Evolutionary conservation across 2,329 filamentous ascomycete species (phyloP).

Genomic region (Stenocarpella maydis): DNA sequence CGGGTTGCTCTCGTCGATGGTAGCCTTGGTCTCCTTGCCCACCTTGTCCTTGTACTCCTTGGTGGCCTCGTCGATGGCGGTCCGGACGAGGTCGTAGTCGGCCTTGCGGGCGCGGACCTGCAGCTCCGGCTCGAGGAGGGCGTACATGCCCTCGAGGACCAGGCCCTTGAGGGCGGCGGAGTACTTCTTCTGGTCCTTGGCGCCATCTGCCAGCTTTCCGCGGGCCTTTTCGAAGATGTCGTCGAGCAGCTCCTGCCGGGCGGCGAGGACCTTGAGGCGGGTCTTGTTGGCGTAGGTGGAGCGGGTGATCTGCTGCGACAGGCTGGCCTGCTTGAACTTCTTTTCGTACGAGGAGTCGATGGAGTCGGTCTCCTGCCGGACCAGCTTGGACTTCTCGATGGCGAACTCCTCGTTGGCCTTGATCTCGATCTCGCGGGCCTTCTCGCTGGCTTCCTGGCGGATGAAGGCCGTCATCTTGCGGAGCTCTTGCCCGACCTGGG

Average conservation of each 20-base stretch:
- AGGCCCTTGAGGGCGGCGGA: slow-evolving; percentile 78
- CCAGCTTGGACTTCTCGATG: slow-evolving; percentile 98
- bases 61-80: slow-evolving; percentile 78
- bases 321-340: slow-evolving; percentile 98
- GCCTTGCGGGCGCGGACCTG: slow-evolving; percentile 79
- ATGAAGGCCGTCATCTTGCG: slow-evolving; percentile 99
- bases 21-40: slow-evolving; percentile 73
- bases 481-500: slow-evolving; percentile 93
- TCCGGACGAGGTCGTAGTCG: slow-evolving; percentile 78
- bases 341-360: slow-evolving; percentile 96
- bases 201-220: slow-evolving; percentile 71
- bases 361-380: slow-evolving; percentile 90
- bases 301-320: slow-evolving; percentile 98
- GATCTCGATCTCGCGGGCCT: slow-evolving; percentile 95
- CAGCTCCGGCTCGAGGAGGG: slow-evolving; percentile 82
- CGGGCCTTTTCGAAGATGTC: slow-evolving; percentile 84
- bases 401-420: slow-evolving; percentile 99
- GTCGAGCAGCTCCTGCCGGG: slow-evolving; percentile 91
- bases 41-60: slow-evolving; percentile 85
- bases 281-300: slow-evolving; percentile 98
- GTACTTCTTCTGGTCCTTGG: slow-evolving; percentile 79
- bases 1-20: slow-evolving; percentile 80
- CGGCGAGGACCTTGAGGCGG: slow-evolving; percentile 84
- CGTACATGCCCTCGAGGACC: slow-evolving; percentile 89
- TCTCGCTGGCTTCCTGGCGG: slow-evolving; percentile 96